Conservation (phyloP, 108 stramenopile species). For the Cyclotella choctawhatcheeana region DNA sequence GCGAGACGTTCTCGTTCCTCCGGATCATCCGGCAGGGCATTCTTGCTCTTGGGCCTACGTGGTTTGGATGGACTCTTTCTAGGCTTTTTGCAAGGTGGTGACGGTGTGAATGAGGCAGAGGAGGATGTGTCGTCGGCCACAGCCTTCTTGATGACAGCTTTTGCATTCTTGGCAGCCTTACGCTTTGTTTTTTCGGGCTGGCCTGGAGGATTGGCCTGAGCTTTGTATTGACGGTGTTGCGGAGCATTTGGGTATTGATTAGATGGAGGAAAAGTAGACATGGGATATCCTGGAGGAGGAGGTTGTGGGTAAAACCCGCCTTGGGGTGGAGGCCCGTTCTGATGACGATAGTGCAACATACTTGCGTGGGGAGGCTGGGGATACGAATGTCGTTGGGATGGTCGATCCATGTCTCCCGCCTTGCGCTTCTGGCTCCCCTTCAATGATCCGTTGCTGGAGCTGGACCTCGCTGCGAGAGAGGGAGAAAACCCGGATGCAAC, state of each 20-base stretch:
- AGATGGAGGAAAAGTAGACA: conserved; percentile 5
- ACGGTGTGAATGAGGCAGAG: neutral
- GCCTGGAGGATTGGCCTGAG: neutral
- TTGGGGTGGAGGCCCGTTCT: neutral
- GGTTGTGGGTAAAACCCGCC: neutral
- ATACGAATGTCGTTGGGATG: conserved; percentile 25
- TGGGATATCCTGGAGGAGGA: neutral
- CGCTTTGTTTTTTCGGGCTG: conserved; percentile 5
- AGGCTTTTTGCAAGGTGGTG: conserved; percentile 16
- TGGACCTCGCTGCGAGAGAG: conserved; percentile 38
- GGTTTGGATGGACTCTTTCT: conserved; percentile 7
- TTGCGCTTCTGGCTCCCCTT: conserved; percentile 49
- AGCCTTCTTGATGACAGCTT: conserved; percentile 12
- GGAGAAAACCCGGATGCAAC: conserved; percentile 25
- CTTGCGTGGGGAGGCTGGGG: conserved; percentile 43
- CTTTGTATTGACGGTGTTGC: conserved; percentile 26
- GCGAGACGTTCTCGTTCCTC: conserved; percentile 36
- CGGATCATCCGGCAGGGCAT: conserved; percentile 23
- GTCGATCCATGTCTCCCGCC: conserved; percentile 24
- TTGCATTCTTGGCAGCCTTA: conserved; percentile 13
- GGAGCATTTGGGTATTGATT: conserved; percentile 1
- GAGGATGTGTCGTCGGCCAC: neutral
- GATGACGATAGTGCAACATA: conserved; percentile 38
- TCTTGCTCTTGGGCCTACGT: conserved; percentile 23
- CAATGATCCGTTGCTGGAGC: neutral